A percentile compares a stretch with the other conserved stretches of the same genome.
Evolutionary conservation across 148 eudicot species (phyloP).

Genomic region (Agrostemma githago): DNA sequence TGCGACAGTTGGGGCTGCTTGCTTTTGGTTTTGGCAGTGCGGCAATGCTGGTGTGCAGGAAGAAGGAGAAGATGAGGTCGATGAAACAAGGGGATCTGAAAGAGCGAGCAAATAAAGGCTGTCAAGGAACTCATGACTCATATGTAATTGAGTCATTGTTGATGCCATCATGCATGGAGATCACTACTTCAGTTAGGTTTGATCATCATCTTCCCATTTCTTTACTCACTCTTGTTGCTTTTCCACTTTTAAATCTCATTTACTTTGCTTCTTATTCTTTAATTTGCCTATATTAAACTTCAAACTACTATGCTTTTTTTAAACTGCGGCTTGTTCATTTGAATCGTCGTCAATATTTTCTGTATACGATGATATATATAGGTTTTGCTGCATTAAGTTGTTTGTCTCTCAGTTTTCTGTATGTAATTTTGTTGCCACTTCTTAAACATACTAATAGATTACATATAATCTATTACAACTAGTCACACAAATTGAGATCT

Average conservation of each 20-base stretch:
- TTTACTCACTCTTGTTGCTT: not conserved
- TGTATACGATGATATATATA: not conserved
- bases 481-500: not conserved
- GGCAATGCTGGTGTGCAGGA: constrained; percentile 29
- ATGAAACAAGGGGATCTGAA: constrained; percentile 66
- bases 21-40: too few relatives aligned
- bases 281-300: not conserved
- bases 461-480: too few relatives aligned
- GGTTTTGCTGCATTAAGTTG: not conserved
- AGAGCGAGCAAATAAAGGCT: constrained; percentile 43
- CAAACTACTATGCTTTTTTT: constrained; percentile 12
- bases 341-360: not conserved
- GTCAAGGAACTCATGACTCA: constrained; percentile 69
- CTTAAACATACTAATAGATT: too few relatives aligned
- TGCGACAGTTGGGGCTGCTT: too few relatives aligned
- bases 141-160: constrained; percentile 57
- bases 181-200: constrained; percentile 42
- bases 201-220: constrained; percentile 5
- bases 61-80: constrained; percentile 58
- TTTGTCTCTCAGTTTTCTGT: not conserved
- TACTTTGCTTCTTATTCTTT: constrained; percentile 9
- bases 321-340: constrained; percentile 12
- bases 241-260: constrained; percentile 1
- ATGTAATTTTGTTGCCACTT: not conserved
- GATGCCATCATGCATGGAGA: constrained; percentile 69